These are phyloP conservation scores for Cucumis hystrix DNA, from an alignment of 306 rosid genomes.

Conservation along the genomic window DNA sequence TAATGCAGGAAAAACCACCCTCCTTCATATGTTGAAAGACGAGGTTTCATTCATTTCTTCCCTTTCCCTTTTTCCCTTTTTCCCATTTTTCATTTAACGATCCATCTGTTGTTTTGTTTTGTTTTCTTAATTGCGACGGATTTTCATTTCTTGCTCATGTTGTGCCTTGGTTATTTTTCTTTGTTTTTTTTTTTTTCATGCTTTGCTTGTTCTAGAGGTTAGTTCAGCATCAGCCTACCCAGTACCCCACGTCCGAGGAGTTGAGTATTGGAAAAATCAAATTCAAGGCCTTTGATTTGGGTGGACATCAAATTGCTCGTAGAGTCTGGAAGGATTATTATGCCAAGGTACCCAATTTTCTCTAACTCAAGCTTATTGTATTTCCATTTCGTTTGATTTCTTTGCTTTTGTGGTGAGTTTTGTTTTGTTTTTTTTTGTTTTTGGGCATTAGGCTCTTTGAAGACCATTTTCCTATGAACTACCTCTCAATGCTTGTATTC, in stretches of 20 bases:
- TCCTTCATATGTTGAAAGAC: conserved; percentile 4
- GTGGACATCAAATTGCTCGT: conserved; percentile 31
- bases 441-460: not conserved
- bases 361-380: not conserved
- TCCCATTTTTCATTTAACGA: not conserved
- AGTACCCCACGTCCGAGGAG: conserved; percentile 30
- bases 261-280: conserved; percentile 31
- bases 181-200: not conserved
- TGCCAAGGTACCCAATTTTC: conserved; percentile 14
- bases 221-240: conserved; percentile 29
- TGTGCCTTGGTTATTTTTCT: not conserved
- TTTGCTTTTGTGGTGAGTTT: not conserved
- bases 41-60: not conserved
- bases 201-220: conserved; percentile 12
- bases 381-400: not conserved
- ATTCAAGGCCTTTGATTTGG: conserved; percentile 34
- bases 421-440: not conserved
- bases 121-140: too few relatives aligned
- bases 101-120: not conserved
- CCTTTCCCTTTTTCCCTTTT: not conserved
- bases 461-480: not conserved
- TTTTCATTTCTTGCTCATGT: not conserved
- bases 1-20: conserved; percentile 5
- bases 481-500: not conserved
- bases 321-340: conserved; percentile 36